Base-by-base conservation (phyloP, 1,139 yeast genomes). In the Pichia sp. region DNA sequence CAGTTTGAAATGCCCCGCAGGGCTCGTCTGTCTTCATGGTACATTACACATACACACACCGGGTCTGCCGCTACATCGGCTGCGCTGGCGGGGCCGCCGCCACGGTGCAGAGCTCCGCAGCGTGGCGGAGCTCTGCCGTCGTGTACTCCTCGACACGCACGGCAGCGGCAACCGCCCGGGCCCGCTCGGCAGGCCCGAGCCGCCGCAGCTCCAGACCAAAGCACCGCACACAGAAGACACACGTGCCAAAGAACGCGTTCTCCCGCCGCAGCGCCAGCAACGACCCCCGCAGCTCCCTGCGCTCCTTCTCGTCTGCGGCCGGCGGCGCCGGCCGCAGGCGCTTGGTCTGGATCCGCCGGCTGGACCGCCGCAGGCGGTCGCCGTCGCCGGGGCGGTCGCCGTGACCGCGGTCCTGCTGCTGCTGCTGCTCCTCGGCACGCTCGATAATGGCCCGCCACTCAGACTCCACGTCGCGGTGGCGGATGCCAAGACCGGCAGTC, bases 181-280 rank as follows among this genome's bases (percentile, higher is more conserved):
- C 16, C 13, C 38, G 13, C 29, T 43, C 52, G 8, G 11, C 44
- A 1, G 8, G 19, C 10, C n/a, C 10, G 23, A 54, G 11, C 1
- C 32, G 8, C 2, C 10, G 2, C n/a, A 54, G 13, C 31, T 56
- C 60, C n/a, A 44, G 19, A 1, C 26, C n/a, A 32, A 55, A 55
- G 40, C 61, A 58, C 0, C 38, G 45, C 4, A 53, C 13, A 42
- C 61, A 58, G 7, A 57, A 30, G 7, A 55, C 55, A 23, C 40
- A 45, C n/a, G 34, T 46, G 2, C 61, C 61, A 41, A 55, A 56
- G 13, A 19, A 29, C 10, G 43, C 31, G 11, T 56, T 49, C 50
- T 46, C 52, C 15, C 46, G 15, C 34, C 47, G 38, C 52, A 55
- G 40, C 10, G 38, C 38, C 10, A 16, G 10, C 8, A 53, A 29